Conservation (phyloP, 2,329 filamentous ascomycete genomes). For the Alternaria brassicae region DNA sequence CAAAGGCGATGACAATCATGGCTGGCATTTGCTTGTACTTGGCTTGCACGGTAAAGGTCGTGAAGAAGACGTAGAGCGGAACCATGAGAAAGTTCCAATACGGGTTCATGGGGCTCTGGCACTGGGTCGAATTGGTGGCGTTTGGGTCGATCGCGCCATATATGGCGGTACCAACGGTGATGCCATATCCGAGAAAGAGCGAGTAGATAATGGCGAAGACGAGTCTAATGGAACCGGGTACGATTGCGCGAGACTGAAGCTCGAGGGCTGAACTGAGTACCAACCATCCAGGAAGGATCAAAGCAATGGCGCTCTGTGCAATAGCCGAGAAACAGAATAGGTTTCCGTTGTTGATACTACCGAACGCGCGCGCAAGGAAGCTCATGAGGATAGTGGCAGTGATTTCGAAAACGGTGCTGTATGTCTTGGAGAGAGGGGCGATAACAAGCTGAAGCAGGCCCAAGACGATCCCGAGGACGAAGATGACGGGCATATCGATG, state of each 20-base stretch:
- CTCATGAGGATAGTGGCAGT: constrained; percentile 56
- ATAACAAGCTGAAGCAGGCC: constrained; percentile 78
- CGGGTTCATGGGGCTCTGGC: constrained; percentile 55
- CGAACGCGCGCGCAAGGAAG: constrained; percentile 57
- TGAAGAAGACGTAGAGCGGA: constrained; percentile 74
- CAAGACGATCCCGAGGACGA: constrained; percentile 74
- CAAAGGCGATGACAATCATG: constrained; percentile 75
- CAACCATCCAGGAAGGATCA: constrained; percentile 58
- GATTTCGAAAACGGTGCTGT: constrained; percentile 61
- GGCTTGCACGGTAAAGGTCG: constrained; percentile 76
- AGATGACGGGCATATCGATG: constrained; percentile 80
- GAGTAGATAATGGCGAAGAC: constrained; percentile 61
- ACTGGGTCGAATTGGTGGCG: constrained; percentile 53
- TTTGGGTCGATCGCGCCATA: constrained; percentile 56
- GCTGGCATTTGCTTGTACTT: constrained; percentile 79
- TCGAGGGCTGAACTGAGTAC: constrained; percentile 58
- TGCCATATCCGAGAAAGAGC: constrained; percentile 59
- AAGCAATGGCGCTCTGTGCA: constrained; percentile 57
- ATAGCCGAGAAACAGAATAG: constrained; percentile 59
- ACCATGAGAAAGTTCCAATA: constrained; percentile 74
- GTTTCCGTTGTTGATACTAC: constrained; percentile 52
- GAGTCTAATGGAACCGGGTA: constrained; percentile 58
- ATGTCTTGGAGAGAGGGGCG: constrained; percentile 74
- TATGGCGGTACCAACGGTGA: constrained; percentile 57
- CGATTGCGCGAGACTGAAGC: constrained; percentile 56